Evolutionary conservation across 176 grass and related monocot genomes (phyloP).

Genomic region (Carex myosuroides): DNA sequence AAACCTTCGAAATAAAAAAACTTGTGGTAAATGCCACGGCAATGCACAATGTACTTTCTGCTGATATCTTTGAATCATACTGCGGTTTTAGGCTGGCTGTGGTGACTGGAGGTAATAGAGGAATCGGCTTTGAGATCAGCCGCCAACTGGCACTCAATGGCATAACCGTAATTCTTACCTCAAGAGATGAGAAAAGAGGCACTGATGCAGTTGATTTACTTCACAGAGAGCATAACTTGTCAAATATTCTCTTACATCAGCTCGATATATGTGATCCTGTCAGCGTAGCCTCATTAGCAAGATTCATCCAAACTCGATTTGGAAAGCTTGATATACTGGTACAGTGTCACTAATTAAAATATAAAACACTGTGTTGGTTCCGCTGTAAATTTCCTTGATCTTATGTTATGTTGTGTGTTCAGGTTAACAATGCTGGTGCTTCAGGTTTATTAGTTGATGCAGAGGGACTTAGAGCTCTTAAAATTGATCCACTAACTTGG

Average conservation of each 20-base stretch:
- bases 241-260: constrained; percentile 33
- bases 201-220: constrained; percentile 19
- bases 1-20: not conserved
- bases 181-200: constrained; percentile 36
- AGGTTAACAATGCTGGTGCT: constrained; percentile 37
- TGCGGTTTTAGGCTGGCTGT: constrained; percentile 27
- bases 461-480: constrained; percentile 34
- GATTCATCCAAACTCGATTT: constrained; percentile 27
- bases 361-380: not conserved
- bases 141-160: constrained; percentile 28
- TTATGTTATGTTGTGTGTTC: not conserved
- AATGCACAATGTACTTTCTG: not conserved
- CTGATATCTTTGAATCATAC: not conserved
- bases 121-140: constrained; percentile 32
- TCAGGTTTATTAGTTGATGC: constrained; percentile 26
- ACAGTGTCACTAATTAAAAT: not conserved
- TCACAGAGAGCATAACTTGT: not conserved
- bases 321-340: constrained; percentile 47
- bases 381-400: not conserved
- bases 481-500: constrained; percentile 33
- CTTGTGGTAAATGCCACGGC: not conserved
- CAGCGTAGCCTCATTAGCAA: constrained; percentile 24
- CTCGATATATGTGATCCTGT: constrained; percentile 26
- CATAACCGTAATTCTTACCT: constrained; percentile 28
- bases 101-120: constrained; percentile 42